Conservation (phyloP, 139 green algal genomes). For the Coccomyxa sp. region DNA sequence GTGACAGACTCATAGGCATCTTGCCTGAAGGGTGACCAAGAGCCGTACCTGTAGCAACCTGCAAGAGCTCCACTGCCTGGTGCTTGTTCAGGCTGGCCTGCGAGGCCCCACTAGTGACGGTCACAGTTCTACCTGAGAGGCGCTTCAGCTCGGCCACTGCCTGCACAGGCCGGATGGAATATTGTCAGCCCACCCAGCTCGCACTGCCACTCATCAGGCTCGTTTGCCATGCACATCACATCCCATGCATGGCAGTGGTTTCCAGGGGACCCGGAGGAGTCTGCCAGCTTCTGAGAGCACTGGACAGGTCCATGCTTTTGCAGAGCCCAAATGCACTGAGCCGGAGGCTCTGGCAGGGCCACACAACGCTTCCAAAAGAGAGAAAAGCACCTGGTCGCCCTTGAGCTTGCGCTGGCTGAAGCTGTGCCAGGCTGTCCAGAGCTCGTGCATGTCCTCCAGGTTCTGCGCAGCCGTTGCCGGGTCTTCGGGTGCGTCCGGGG, state of each 20-base stretch:
- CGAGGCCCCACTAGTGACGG: background rate
- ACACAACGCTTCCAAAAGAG: background rate
- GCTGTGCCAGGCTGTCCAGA: background rate
- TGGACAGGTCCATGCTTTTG: background rate
- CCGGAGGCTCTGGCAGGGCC: background rate
- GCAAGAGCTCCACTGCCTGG: background rate
- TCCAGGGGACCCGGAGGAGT: background rate
- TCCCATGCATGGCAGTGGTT: background rate
- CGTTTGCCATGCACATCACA: background rate
- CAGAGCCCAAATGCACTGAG: background rate
- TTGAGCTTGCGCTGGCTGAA: background rate
- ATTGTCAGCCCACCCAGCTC: background rate
- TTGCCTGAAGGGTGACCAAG: background rate
- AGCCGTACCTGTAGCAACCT: background rate
- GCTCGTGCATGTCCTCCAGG: background rate
- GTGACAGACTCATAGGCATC: background rate
- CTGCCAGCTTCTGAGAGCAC: background rate
- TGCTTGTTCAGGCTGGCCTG: background rate
- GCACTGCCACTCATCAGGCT: background rate
- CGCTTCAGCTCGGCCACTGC: background rate
- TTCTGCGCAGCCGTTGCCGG: background rate
- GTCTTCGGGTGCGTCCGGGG: conserved; percentile 1
- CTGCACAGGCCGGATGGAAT: background rate
- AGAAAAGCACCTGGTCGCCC: background rate
- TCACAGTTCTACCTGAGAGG: background rate